Conservation (phyloP, 345 rosid genomes). For the Hibiscus trionum region DNA sequence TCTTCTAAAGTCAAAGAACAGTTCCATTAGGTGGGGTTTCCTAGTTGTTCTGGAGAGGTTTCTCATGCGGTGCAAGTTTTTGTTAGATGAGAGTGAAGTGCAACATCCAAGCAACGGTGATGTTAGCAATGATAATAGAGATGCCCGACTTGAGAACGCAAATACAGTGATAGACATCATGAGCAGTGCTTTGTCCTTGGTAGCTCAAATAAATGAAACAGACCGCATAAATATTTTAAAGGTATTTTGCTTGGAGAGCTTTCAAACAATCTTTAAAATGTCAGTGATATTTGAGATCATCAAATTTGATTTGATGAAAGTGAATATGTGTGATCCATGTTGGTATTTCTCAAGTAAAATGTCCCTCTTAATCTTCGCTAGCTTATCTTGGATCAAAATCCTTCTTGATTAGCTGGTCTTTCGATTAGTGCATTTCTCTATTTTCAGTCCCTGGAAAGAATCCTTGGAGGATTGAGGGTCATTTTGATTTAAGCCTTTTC, state of each 20-base stretch:
- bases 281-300: background rate
- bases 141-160: constrained; percentile 79
- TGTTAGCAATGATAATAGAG: constrained; percentile 34
- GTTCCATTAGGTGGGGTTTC: constrained; percentile 78
- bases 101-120: constrained; percentile 37
- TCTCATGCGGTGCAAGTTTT: constrained; percentile 88
- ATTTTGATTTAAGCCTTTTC: background rate
- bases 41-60: constrained; percentile 81
- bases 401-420: background rate
- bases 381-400: background rate
- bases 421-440: background rate
- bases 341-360: background rate
- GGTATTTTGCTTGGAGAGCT: constrained; percentile 40
- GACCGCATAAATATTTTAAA: constrained; percentile 86
- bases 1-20: constrained; percentile 82
- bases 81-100: constrained; percentile 82
- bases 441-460: background rate
- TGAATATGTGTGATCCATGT: background rate
- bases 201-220: constrained; percentile 85
- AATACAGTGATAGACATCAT: constrained; percentile 87
- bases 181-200: constrained; percentile 87
- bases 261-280: background rate
- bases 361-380: background rate
- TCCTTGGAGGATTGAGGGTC: background rate
- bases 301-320: background rate